Conservation (phyloP, 345 rosid species). For the Eucalyptus melliodora region DNA sequence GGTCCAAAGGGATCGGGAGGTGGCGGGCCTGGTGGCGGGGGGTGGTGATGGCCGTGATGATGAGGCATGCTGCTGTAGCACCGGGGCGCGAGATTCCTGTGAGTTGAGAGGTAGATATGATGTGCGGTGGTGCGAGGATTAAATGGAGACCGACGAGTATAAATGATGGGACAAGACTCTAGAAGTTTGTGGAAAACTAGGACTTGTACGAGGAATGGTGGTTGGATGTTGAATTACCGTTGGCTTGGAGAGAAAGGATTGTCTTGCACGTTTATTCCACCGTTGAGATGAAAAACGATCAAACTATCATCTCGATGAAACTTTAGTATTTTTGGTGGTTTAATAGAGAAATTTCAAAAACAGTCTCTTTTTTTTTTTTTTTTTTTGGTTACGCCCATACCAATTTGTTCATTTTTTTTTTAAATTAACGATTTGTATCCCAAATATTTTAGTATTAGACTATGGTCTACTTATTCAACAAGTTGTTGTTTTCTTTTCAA, state of each 20-base stretch:
- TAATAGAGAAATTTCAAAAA: neutral
- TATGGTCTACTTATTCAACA: neutral
- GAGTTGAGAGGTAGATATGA: neutral
- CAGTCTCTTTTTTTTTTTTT: neutral
- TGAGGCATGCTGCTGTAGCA: neutral
- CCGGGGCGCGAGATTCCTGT: neutral
- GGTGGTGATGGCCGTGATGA: slow-evolving; percentile 1
- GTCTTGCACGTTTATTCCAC: neutral
- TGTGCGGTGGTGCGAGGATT: neutral
- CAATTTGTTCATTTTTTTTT: neutral
- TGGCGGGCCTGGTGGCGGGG: neutral
- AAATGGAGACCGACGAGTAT: neutral
- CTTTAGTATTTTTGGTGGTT: neutral
- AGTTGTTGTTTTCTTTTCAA: neutral
- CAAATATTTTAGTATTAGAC: neutral
- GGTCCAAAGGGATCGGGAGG: neutral
- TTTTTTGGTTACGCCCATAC: neutral
- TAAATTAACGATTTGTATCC: neutral
- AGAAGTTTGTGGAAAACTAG: neutral
- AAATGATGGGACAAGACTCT: neutral
- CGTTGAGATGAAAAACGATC: neutral
- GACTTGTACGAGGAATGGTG: neutral
- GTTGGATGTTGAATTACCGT: neutral
- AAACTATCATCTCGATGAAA: neutral
- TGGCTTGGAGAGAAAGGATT: neutral